phyloP scores from a whole-genome alignment of 768 basidiomycete genomes.

The Daedalea quercina region DNA sequence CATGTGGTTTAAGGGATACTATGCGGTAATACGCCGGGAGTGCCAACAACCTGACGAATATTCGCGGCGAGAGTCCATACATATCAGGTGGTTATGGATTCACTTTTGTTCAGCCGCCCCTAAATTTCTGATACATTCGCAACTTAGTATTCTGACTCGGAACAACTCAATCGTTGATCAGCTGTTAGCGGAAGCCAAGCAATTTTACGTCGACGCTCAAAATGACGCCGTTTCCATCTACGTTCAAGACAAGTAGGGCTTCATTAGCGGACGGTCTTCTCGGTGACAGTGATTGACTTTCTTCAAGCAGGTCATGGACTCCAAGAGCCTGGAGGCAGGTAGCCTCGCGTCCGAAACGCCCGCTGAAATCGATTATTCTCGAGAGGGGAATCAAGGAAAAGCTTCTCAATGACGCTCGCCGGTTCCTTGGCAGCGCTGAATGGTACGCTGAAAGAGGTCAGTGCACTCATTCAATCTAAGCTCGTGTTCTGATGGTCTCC shows the following conservation, averaged over 20 bases:
- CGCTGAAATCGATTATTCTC: constrained; percentile 60
- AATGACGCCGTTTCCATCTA: constrained; percentile 47
- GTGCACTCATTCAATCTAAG: not conserved
- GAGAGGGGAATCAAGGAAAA: constrained; percentile 63
- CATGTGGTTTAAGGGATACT: constrained; percentile 40
- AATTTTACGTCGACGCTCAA: constrained; percentile 42
- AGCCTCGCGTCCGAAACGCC: constrained; percentile 56
- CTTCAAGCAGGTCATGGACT: constrained; percentile 28
- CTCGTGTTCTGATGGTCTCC: not conserved
- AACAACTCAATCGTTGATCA: constrained; percentile 37
- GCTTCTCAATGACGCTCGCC: constrained; percentile 59
- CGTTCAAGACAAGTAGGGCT: constrained; percentile 35
- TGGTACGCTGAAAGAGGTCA: constrained; percentile 70
- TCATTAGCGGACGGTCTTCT: not conserved
- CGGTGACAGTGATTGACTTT: constrained; percentile 22
- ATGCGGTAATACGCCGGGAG: constrained; percentile 25
- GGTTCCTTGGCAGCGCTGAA: constrained; percentile 61
- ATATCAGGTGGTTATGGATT: not conserved
- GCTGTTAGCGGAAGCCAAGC: constrained; percentile 50
- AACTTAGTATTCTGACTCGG: constrained; percentile 44
- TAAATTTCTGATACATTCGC: constrained; percentile 43
- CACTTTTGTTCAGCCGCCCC: not conserved
- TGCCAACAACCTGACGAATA: constrained; percentile 25
- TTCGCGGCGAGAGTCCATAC: not conserved
- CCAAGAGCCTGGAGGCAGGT: constrained; percentile 46